A percentile compares a stretch with the other conserved stretches of the same genome.
Evolutionary conservation across 2,329 filamentous ascomycete species (phyloP).

Genomic region (Dissoconium aciculare): DNA sequence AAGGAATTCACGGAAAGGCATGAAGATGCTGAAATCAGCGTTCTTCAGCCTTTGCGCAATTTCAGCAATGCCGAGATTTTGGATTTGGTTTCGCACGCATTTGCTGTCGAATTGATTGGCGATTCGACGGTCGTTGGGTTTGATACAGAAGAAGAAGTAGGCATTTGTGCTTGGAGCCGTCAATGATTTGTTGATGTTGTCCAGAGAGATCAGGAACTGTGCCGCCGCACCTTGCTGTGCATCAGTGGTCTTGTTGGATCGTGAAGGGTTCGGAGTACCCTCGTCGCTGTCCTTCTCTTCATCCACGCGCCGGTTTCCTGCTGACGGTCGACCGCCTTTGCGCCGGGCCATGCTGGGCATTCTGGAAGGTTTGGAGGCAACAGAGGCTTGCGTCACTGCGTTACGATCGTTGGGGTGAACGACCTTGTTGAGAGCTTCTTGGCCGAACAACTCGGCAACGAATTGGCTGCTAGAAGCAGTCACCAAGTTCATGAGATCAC

Average conservation of each 20-base stretch:
- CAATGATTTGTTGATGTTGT: conserved; percentile 80
- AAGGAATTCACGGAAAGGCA: conserved; percentile 91
- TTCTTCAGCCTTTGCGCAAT: conserved; percentile 87
- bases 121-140: conserved; percentile 91
- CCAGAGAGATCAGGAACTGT: conserved; percentile 77
- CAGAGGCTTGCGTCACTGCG: conserved; percentile 87
- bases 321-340: conserved; percentile 43
- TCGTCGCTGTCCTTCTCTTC: conserved; percentile 32
- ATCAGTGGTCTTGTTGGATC: conserved; percentile 26
- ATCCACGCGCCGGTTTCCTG: conserved; percentile 25
- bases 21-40: conserved; percentile 87
- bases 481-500: conserved; percentile 88
- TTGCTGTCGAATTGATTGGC: conserved; percentile 99
- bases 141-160: conserved; percentile 94
- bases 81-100: conserved; percentile 85
- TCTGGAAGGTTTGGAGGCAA: conserved; percentile 86
- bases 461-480: conserved; percentile 79
- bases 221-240: conserved; percentile 76
- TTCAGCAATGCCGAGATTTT: conserved; percentile 90
- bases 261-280: conserved; percentile 23
- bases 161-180: conserved; percentile 71
- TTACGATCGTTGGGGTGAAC: conserved; percentile 83
- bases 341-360: conserved; percentile 83
- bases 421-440: conserved; percentile 81
- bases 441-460: conserved; percentile 80